These are phyloP conservation scores for Tothia fuscella DNA, from an alignment of 2,329 filamentous ascomycete genomes.

Conservation along the genomic window DNA sequence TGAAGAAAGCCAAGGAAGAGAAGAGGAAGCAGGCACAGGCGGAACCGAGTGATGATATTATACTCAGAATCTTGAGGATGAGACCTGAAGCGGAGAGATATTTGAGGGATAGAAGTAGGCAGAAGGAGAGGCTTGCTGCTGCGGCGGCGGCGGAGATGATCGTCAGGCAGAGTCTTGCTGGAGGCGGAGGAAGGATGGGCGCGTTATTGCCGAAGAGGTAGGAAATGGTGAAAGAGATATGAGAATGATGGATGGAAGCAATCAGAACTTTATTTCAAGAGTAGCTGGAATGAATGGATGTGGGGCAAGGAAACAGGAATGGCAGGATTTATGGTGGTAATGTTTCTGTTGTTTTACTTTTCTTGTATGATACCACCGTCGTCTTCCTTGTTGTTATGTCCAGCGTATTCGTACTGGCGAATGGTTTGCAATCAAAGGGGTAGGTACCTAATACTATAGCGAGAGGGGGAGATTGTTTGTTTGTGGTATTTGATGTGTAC, in stretches of 20 bases:
- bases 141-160: slow-evolving; percentile 88
- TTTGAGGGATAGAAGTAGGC: slow-evolving; percentile 77
- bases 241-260: no score
- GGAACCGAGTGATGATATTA: slow-evolving; percentile 97
- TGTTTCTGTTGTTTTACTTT: no score
- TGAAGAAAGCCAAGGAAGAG: slow-evolving; percentile 91
- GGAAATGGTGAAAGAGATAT: no score
- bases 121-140: slow-evolving; percentile 86
- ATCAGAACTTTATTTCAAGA: background rate
- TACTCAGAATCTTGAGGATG: slow-evolving; percentile 88
- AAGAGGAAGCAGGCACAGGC: slow-evolving; percentile 92
- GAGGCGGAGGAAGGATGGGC: slow-evolving; percentile 32
- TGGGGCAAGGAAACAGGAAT: no score
- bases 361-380: no score
- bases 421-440: no score
- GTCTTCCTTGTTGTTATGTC: no score
- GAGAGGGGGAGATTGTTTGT: no score
- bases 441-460: no score
- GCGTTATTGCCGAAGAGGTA: slow-evolving; percentile 8
- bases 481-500: no score
- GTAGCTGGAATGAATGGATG: background rate
- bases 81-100: slow-evolving; percentile 79
- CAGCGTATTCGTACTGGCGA: no score
- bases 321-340: no score
- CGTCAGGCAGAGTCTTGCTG: slow-evolving; percentile 76